These are phyloP conservation scores for Ceratocystis eucalypticola DNA, from an alignment of 2,329 filamentous ascomycete species.

Conservation along the genomic window DNA sequence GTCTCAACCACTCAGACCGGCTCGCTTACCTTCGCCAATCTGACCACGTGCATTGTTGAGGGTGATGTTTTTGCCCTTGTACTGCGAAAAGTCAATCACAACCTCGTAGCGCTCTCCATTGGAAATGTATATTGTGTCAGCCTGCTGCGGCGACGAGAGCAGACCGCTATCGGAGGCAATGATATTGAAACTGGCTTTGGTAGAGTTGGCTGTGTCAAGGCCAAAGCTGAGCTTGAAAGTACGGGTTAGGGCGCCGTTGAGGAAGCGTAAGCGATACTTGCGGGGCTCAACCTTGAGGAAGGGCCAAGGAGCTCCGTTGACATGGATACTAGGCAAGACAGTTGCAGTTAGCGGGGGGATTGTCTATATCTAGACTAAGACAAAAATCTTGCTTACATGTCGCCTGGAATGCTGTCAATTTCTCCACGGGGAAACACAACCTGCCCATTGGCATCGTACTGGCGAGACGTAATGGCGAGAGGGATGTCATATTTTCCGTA, in stretches of 20 bases:
- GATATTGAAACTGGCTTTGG: slow-evolving; percentile 35
- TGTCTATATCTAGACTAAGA: too few relatives aligned
- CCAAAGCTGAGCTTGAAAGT: slow-evolving; percentile 37
- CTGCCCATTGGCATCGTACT: slow-evolving; percentile 38
- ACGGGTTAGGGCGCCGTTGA: slow-evolving; percentile 37
- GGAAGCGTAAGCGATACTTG: slow-evolving; percentile 44
- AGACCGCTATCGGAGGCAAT: slow-evolving; percentile 43
- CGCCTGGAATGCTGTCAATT: slow-evolving; percentile 38
- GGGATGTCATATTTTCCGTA: slow-evolving; percentile 42
- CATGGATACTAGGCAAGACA: slow-evolving; percentile 11
- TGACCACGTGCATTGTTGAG: slow-evolving; percentile 24
- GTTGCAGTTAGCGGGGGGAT: not conserved
- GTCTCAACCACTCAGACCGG: not conserved
- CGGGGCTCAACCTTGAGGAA: slow-evolving; percentile 44
- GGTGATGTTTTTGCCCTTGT: slow-evolving; percentile 35
- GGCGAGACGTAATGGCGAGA: slow-evolving; percentile 36
- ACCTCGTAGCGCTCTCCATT: slow-evolving; percentile 47
- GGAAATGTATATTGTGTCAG: slow-evolving; percentile 27
- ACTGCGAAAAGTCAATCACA: slow-evolving; percentile 40
- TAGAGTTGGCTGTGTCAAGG: slow-evolving; percentile 24
- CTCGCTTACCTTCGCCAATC: slow-evolving; percentile 15
- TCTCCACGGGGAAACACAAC: slow-evolving; percentile 35
- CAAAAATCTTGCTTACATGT: slow-evolving; percentile 27
- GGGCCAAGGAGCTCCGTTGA: slow-evolving; percentile 46
- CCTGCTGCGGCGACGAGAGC: slow-evolving; percentile 24